Evolutionary conservation across 73 alveolate species (phyloP), one percentile per base, ranked within the genome.

Genomic region (Effrenium voratum): DNA sequence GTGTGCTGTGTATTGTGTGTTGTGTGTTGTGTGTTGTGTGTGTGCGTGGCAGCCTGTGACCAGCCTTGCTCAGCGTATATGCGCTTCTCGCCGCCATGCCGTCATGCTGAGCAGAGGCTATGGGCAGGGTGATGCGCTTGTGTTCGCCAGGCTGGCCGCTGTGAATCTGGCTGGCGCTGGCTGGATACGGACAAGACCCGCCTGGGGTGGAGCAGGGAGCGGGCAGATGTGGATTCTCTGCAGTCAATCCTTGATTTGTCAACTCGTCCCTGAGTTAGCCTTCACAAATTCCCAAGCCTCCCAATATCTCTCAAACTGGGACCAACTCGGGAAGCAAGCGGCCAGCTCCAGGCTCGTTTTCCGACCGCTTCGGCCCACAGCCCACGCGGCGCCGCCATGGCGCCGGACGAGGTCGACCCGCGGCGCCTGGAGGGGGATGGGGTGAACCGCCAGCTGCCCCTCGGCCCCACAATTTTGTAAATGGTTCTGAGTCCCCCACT

Each of bases 121-220:
- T n/a, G n/a, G n/a, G n/a, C n/a, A 19, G 5, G 86, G 3, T 10
- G 24, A 32, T 22, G 60, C 49, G 2, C 50, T 76, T 41, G 16
- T 12, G 19, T 60, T 34, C 40, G 46, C 28, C 41, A 90, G 97
- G 97, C 97, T 24, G 43, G 87, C 5, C 97, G 97, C 55, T 30
- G 76, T n/a, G 12, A 49, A n/a, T 24, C 76, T 3, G 49, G 66
- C n/a, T 90, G 97, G 97, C 60, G 47, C 41, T 90, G 97, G 97
- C 87, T 90, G 97, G 97, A 90, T 75, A 90, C 88, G 2, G 97
- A 90, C 97, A 90, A 90, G 97, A 90, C 97, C 46, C 87, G 82
- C 34, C 0, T 10, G 47, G 24, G 82, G 34, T 10, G 47, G 1
- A 6, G 82, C 44, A 6, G 8, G 45, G 0, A 41, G 16, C 44